Percentiles rank a stretch among this genome's conserved stretches.
Conservation (phyloP, 2,329 filamentous ascomycete genomes). For the Drechslerella dactyloides region DNA sequence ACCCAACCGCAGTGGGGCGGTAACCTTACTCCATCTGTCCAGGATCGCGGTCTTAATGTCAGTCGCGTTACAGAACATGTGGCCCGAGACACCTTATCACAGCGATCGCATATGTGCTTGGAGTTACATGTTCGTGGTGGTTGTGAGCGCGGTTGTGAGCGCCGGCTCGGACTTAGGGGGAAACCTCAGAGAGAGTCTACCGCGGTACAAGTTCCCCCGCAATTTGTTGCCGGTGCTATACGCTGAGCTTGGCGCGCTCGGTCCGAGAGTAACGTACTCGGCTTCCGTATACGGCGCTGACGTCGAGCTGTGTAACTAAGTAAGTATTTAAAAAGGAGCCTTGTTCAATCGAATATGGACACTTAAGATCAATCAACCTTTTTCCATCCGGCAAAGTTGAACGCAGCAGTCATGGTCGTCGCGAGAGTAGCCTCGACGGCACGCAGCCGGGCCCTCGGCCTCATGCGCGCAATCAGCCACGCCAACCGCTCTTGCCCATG, state of each 20-base stretch:
- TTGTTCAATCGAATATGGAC: too few species aligned
- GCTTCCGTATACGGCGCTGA: too few species aligned
- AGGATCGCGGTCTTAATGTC: too few species aligned
- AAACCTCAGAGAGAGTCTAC: slow-evolving; percentile 11
- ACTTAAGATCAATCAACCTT: too few species aligned
- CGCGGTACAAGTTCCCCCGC: slow-evolving; percentile 42
- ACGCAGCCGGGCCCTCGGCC: slow-evolving; percentile 38
- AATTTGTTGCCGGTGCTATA: slow-evolving; percentile 45
- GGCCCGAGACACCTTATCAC: too few species aligned
- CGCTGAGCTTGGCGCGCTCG: neutral
- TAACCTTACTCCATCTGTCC: too few species aligned
- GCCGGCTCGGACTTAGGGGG: slow-evolving; percentile 26
- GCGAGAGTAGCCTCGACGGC: slow-evolving; percentile 42
- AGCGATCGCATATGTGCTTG: neutral
- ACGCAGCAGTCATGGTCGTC: slow-evolving; percentile 29
- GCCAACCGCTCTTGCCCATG: slow-evolving; percentile 73
- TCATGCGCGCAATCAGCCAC: slow-evolving; percentile 48
- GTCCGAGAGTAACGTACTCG: neutral
- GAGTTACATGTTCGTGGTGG: too few species aligned
- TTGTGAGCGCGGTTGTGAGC: too few species aligned
- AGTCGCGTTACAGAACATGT: too few species aligned
- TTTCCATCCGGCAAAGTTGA: slow-evolving; percentile 2
- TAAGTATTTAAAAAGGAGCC: too few species aligned
- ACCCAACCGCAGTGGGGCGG: neutral
- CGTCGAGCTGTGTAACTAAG: too few species aligned